These are phyloP conservation scores for Boletus tomentosulus DNA, from an alignment of 768 basidiomycete species.

Conservation along the genomic window DNA sequence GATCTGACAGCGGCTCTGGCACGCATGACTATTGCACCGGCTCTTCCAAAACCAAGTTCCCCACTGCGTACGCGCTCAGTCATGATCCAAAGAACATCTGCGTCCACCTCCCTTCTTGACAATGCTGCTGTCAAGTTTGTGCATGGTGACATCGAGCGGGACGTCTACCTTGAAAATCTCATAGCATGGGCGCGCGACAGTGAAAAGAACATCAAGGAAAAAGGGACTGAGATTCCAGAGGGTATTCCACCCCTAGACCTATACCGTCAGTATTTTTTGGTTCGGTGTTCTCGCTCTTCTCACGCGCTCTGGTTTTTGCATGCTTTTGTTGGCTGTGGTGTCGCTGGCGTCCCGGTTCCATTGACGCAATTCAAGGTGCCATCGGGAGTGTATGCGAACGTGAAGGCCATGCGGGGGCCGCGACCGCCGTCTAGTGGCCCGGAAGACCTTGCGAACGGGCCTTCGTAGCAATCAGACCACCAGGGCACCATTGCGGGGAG, in stretches of 20 bases:
- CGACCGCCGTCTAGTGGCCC: constrained; percentile 6
- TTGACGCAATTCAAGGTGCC: constrained; percentile 77
- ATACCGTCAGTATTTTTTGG: constrained; percentile 53
- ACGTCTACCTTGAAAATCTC: constrained; percentile 64
- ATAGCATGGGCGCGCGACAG: constrained; percentile 57
- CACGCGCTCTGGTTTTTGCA: not conserved
- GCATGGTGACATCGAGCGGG: constrained; percentile 65
- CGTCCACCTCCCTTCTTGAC: constrained; percentile 51
- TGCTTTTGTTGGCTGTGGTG: not conserved
- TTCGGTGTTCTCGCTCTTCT: not conserved
- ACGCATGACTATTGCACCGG: constrained; percentile 36
- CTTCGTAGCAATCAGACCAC: constrained; percentile 85
- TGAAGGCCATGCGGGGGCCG: constrained; percentile 26
- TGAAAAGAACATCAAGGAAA: constrained; percentile 53
- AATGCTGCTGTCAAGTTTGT: constrained; percentile 67
- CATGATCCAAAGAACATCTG: constrained; percentile 48
- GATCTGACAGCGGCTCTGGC: constrained; percentile 46
- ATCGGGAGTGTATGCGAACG: constrained; percentile 76
- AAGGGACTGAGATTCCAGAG: constrained; percentile 72
- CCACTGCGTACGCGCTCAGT: constrained; percentile 30
- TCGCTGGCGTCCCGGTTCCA: constrained; percentile 45
- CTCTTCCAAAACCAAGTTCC: not conserved
- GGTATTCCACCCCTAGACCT: constrained; percentile 74
- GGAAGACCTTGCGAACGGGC: constrained; percentile 38
- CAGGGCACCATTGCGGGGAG: constrained; percentile 94